phyloP scores from a whole-genome alignment of 73 alveolate species.

The Uronychia binucleata region DNA sequence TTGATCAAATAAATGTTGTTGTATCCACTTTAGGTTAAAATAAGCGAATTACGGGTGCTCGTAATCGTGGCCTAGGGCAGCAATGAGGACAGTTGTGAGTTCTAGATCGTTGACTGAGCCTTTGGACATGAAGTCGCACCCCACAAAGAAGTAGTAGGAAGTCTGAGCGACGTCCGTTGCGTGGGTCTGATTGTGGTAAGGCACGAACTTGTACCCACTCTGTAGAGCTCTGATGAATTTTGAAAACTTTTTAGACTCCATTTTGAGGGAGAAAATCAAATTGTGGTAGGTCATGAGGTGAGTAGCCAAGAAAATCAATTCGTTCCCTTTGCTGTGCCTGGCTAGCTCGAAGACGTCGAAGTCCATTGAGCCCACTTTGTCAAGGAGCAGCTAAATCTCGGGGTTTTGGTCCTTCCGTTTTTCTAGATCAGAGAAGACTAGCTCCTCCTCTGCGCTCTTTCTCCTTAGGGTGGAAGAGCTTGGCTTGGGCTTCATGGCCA shows the following conservation, averaged over 20 bases:
- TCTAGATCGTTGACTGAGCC: conserved; percentile 64
- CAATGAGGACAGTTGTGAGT: conserved; percentile 49
- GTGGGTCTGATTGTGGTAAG: conserved; percentile 72
- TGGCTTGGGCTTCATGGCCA: neutral
- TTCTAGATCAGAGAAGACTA: neutral
- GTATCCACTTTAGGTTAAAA: conserved; percentile 49
- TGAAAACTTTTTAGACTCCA: conserved; percentile 19
- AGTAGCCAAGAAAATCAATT: conserved; percentile 17
- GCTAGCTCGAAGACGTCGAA: conserved; percentile 41
- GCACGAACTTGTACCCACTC: conserved; percentile 46
- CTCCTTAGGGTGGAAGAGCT: neutral
- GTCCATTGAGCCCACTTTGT: conserved; percentile 18
- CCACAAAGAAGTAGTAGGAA: conserved; percentile 43
- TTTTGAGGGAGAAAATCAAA: conserved; percentile 12
- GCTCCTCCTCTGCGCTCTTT: neutral
- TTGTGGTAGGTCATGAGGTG: conserved; percentile 18
- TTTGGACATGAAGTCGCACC: conserved; percentile 52
- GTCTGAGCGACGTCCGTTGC: conserved; percentile 72
- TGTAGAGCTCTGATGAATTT: conserved; percentile 39
- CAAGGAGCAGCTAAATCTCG: neutral
- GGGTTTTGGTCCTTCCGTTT: neutral
- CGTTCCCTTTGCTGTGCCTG: conserved; percentile 26
- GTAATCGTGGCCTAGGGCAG: conserved; percentile 77
- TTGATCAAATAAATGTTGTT: conserved; percentile 74
- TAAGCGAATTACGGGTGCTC: conserved; percentile 72